Evolutionary conservation across 768 basidiomycete species (phyloP).

Genomic region (Russula sp.): DNA sequence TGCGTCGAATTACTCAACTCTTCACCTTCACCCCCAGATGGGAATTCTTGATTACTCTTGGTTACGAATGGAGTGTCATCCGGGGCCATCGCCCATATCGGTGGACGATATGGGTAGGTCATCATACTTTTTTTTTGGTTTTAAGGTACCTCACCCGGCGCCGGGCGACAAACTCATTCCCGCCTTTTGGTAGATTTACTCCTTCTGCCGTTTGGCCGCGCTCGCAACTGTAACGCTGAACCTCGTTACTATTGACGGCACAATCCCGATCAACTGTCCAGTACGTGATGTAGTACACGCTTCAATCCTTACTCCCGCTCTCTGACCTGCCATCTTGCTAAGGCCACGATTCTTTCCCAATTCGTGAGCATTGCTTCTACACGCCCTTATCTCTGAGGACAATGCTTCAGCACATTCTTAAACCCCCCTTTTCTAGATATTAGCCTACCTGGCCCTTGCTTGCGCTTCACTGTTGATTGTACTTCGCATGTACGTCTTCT

Average conservation of each 20-base stretch:
- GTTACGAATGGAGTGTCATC: not conserved
- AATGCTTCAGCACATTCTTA: not conserved
- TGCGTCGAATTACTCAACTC: not conserved
- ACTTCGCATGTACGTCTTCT: constrained; percentile 7
- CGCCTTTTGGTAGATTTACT: constrained; percentile 4
- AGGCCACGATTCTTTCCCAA: not conserved
- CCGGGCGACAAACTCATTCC: not conserved
- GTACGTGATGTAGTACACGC: not conserved
- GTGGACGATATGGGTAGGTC: constrained; percentile 8
- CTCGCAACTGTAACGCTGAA: not conserved
- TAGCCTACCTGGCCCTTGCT: not conserved
- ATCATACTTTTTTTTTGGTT: not conserved
- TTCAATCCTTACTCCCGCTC: not conserved
- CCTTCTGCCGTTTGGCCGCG: not conserved
- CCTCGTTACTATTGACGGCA: not conserved
- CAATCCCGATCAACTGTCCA: constrained; percentile 4
- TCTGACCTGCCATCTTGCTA: not conserved
- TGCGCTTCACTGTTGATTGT: not conserved
- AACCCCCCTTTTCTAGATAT: not conserved
- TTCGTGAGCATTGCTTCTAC: not conserved
- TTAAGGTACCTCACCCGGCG: not conserved
- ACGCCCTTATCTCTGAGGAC: not conserved
- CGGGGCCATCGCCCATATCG: not conserved
- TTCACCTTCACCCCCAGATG: not conserved
- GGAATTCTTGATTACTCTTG: not conserved